Conservation (phyloP, 768 basidiomycete species). For the Trametes villosa region DNA sequence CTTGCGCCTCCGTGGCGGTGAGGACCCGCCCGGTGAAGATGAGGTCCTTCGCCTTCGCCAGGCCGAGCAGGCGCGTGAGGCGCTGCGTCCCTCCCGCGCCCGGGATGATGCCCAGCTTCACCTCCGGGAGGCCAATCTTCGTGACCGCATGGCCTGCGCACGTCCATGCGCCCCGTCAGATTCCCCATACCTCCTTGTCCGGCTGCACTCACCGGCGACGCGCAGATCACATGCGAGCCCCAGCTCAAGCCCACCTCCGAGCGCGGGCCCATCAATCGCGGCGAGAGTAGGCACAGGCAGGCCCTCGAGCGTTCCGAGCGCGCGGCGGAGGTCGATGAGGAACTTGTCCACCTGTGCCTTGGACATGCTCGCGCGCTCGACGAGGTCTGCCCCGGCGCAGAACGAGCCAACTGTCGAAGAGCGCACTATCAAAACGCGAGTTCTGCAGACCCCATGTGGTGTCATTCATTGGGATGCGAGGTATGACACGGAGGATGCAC, state of each 20-base stretch:
- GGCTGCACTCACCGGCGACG: slow-evolving; percentile 67
- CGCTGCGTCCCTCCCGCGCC: slow-evolving; percentile 92
- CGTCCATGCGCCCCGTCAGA: not conserved
- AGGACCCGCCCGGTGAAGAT: slow-evolving; percentile 82
- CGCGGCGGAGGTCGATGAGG: slow-evolving; percentile 70
- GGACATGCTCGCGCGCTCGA: slow-evolving; percentile 84
- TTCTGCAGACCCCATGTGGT: slow-evolving; percentile 41
- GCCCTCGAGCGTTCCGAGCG: slow-evolving; percentile 76
- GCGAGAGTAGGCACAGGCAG: slow-evolving; percentile 90
- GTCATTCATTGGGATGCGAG: not conserved
- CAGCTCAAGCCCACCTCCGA: slow-evolving; percentile 92
- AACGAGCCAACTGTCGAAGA: slow-evolving; percentile 80
- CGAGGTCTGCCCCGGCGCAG: slow-evolving; percentile 91
- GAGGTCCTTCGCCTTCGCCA: slow-evolving; percentile 82
- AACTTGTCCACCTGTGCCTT: slow-evolving; percentile 75
- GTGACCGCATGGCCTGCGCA: slow-evolving; percentile 62
- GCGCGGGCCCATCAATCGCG: slow-evolving; percentile 90
- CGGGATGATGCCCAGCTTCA: slow-evolving; percentile 78
- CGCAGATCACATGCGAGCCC: slow-evolving; percentile 89
- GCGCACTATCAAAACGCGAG: slow-evolving; percentile 81
- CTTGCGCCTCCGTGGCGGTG: slow-evolving; percentile 66
- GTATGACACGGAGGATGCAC: slow-evolving; percentile 11
- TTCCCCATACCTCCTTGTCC: no score
- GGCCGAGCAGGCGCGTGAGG: slow-evolving; percentile 74
- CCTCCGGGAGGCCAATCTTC: slow-evolving; percentile 90